Evolutionary conservation across 106 monocot species (phyloP), one percentile per base, ranked within the genome.

Genomic region (Hemerocallis citrina): DNA sequence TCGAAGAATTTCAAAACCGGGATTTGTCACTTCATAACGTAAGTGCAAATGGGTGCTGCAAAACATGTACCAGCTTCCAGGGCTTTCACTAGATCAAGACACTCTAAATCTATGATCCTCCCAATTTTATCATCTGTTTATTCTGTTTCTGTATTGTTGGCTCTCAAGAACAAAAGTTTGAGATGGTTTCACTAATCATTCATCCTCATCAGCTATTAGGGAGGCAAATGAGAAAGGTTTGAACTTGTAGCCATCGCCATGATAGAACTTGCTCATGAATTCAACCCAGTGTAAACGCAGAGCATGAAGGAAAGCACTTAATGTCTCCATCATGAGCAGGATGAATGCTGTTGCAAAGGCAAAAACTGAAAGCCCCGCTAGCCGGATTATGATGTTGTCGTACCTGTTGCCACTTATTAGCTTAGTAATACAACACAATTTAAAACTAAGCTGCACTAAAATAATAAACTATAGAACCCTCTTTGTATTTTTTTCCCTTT

Each of bases 231-330:
- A 91, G 40, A 98, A 92, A 9, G 96, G 96, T 39, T 31, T 88
- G 70, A 98, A 98, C 62, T 98, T 98, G 72, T 88, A 98, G 59
- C 96, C 96, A 77, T 98, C 96, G 21, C 88, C 96, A 33, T 91
- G 88, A 65, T 84, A 98, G 71, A 98, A 98, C 62, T 98, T 98
- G 62, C 36, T 21, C 96, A 85, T 84, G 45, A 98, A 98, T 65
- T 98, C 96, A 32, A 98, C 96, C 96, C 96, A 98, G 46, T 98
- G 96, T 28, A 98, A 87, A 75, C 96, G 96, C 57, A 98, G 60
- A 12, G 96, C 81, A 52, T 98, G 96, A 46, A 98, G 96, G 60
- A 98, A 92, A 27, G 96, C 96, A 67, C 96, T 98, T 15, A 98
- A 68, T 3, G 91, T 81, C 66, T 98, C 96, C 96, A 98, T 98